Percentiles rank a stretch among this genome's conserved stretches.
These are phyloP conservation scores for Rhizophagus sp. DNA, from an alignment of 192 early-diverging fungal genomes.

Conservation along the genomic window DNA sequence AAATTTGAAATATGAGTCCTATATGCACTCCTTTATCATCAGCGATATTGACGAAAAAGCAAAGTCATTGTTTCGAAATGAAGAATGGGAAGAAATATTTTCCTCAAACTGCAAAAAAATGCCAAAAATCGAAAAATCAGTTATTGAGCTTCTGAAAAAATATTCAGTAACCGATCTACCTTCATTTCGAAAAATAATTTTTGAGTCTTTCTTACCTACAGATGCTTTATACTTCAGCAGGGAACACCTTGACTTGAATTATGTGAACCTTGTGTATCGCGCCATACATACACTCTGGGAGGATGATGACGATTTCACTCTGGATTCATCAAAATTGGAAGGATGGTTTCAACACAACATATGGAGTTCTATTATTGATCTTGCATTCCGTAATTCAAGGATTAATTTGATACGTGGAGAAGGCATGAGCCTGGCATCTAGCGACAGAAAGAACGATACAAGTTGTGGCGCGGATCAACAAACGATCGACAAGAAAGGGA, in stretches of 20 bases:
- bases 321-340: constrained; percentile 2
- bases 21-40: constrained; percentile 15
- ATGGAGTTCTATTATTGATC: not conserved
- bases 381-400: not conserved
- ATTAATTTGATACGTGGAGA: not conserved
- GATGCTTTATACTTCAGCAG: not conserved
- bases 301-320: not conserved
- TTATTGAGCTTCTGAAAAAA: constrained; percentile 7
- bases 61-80: not conserved
- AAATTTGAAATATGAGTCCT: constrained; percentile 4
- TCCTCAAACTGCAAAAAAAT: not conserved
- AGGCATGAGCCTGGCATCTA: not conserved
- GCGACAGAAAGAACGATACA: not conserved
- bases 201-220: not conserved
- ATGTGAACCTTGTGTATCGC: not conserved
- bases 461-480: too few species aligned
- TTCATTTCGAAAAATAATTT: constrained; percentile 11
- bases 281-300: constrained; percentile 4
- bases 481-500: too few species aligned
- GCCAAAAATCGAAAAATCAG: constrained; percentile 11
- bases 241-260: not conserved
- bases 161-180: constrained; percentile 16
- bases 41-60: constrained; percentile 11
- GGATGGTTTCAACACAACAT: not conserved
- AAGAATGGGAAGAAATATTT: constrained; percentile 2